Percentiles rank a stretch among this genome's conserved stretches.
These are phyloP conservation scores for Marchantia polymorpha DNA, from an alignment of 225 moss, liverwort and hornwort genomes.

Conservation along the genomic window DNA sequence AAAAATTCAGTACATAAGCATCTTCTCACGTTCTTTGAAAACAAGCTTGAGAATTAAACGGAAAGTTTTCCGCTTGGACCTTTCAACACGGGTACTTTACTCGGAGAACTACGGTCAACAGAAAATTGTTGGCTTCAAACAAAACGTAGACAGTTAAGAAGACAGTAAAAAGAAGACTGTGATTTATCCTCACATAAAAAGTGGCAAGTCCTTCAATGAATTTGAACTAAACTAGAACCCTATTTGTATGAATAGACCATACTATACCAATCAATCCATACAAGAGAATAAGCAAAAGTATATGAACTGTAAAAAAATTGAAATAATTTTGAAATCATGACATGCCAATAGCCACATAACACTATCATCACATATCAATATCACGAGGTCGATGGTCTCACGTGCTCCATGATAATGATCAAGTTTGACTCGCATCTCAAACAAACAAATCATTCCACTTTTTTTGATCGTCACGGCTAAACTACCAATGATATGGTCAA, in stretches of 20 bases:
- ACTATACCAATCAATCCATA: conserved; percentile 46
- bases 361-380: neutral
- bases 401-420: neutral
- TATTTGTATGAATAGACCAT: conserved; percentile 74
- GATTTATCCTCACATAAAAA: conserved; percentile 83
- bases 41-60: too few relatives aligned
- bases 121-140: neutral
- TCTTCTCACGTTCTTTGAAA: neutral
- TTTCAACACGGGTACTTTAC: too few relatives aligned
- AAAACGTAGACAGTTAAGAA: neutral
- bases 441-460: neutral
- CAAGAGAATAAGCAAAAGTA: neutral
- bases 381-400: neutral
- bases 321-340: neutral
- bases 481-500: neutral
- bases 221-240: conserved; percentile 97
- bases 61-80: neutral
- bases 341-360: neutral
- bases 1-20: neutral
- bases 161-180: neutral
- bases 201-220: conserved; percentile 84
- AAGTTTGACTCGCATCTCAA: neutral
- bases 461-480: neutral
- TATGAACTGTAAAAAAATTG: neutral
- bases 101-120: neutral